Base-by-base conservation (phyloP, 2,329 filamentous ascomycete genomes). In the Mycosphaerella sp. region DNA sequence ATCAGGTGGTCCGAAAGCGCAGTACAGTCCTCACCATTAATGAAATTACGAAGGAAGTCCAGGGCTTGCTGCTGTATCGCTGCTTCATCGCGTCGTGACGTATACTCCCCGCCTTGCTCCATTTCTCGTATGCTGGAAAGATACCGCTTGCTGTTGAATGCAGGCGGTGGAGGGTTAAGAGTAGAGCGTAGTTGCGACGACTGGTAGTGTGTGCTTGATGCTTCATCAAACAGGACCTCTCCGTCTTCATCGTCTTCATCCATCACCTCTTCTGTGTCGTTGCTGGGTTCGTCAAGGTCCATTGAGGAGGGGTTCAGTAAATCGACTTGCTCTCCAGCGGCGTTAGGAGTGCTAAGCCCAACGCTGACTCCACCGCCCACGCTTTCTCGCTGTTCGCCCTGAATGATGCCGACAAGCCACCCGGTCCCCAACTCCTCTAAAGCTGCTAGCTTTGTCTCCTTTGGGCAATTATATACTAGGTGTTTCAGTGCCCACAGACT, bases 401-500 rank as follows among this genome's bases (percentile, higher is more conserved):
- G 83, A 40, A 96, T 87, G 17, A 93, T 76, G 53, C 85, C 83
- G 55, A 91, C 79, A 10, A 97, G 77, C 87, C 89, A 95, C 9
- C 80, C 82, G 0, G 87, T 79, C 7, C 83, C 84, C 3, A 97
- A 76, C 62, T 87, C 82, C 44, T 90, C 82, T 10, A 97, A 72
- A 53, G 88, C 88, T 42, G 80, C 78, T 62, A 85, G 85, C 70
- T 93, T 95, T 59, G 87, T 74, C 10, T 85, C 79, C 40, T 85
- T 82, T 14, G 79, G 78, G 5, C 86, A 81, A 17, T 82, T 83
- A 56, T 86, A 79, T 2, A 95, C 85, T 44, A 96, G 78, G 69
- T 97, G 89, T 66, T 97, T 97, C 52, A 98, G 73, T 5, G 89
- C 89, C 91, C 93, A 98, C 1, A 98, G 71, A 17, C 90, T 89